Base-by-base conservation (phyloP, 768 basidiomycete species). In the Lentinus brumalis region DNA sequence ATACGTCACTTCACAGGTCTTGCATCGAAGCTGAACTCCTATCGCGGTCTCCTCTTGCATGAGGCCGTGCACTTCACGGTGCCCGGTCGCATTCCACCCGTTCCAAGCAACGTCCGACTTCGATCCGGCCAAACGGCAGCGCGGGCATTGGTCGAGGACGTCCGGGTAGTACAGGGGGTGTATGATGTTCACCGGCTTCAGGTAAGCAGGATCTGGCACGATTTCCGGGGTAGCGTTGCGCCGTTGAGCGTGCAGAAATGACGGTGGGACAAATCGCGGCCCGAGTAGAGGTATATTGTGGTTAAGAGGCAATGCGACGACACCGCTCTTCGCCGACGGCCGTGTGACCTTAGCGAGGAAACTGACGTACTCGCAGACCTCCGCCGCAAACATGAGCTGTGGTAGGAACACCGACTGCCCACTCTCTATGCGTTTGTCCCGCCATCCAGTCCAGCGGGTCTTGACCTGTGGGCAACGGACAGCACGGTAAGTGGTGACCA, bases 291-390 rank as follows among this genome's bases (percentile, higher is more conserved):
- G 5, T 68, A 70, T 15, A 68, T 59, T 4, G 50, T 35, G 12
- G 30, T n/a, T 5, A 57, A 39, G n/a, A 3, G 21, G 21, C 21
- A n/a, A n/a, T n/a, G n/a, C n/a, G n/a, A n/a, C n/a, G 21, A 26
- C 21, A 2, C 21, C 21, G 21, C 21, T n/a, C 10, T 51, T 29
- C 45, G 15, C 16, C 7, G 51, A 10, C 10, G 9, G 16, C 32
- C n/a, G 14, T 64, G 11, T 38, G 29, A 30, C 56, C 52, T 40
- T 60, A 56, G 21, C 44, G 16, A 72, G 26, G 32, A 59, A 63
- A 40, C 57, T n/a, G n/a, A 70, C 63, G 38, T 72, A 70, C 45
- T 65, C 62, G 8, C 69, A 64, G 14, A 72, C 50, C 15, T 66
- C 26, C 4, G 68, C 63, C 21, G 59, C 71, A 63, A 64, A 70